phyloP scores from a whole-genome alignment of 768 basidiomycete species.

The Leccinum incarnatum region DNA sequence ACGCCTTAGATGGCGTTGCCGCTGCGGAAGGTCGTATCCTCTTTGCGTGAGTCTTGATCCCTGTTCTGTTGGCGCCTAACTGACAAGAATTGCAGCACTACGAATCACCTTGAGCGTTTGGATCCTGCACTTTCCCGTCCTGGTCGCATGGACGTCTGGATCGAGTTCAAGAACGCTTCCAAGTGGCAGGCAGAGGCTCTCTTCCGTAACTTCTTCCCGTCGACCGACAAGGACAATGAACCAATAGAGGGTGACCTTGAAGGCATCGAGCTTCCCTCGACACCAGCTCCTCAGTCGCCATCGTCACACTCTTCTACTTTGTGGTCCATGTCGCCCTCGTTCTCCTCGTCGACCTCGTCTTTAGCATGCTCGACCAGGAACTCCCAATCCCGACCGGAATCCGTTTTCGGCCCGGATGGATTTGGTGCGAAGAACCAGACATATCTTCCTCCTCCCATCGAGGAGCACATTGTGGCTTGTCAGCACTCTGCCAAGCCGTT shows the following conservation, averaged over 20 bases:
- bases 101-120: slow-evolving; percentile 87
- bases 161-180: slow-evolving; percentile 85
- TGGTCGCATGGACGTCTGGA: slow-evolving; percentile 90
- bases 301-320: slow-evolving; percentile 45
- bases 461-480: slow-evolving; percentile 54
- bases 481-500: slow-evolving; percentile 67
- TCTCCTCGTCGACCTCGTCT: slow-evolving; percentile 42
- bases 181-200: slow-evolving; percentile 83
- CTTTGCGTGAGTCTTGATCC: slow-evolving; percentile 66
- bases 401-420: slow-evolving; percentile 12
- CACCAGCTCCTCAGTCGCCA: slow-evolving; percentile 43
- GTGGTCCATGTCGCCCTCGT: slow-evolving; percentile 44
- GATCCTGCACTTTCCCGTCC: slow-evolving; percentile 91
- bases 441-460: slow-evolving; percentile 63
- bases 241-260: slow-evolving; percentile 42
- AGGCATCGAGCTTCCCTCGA: slow-evolving; percentile 41
- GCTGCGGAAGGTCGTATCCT: slow-evolving; percentile 85
- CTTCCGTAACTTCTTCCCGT: slow-evolving; percentile 91
- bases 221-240: slow-evolving; percentile 50
- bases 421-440: slow-evolving; percentile 59
- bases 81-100: slow-evolving; percentile 50
- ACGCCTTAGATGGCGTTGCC: slow-evolving; percentile 83
- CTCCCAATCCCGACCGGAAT: slow-evolving; percentile 25
- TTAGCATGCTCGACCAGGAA: slow-evolving; percentile 33
- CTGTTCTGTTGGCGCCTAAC: neutral